Conservation (phyloP, 2,329 filamentous ascomycete species). For the Nigrospora oryzae region DNA sequence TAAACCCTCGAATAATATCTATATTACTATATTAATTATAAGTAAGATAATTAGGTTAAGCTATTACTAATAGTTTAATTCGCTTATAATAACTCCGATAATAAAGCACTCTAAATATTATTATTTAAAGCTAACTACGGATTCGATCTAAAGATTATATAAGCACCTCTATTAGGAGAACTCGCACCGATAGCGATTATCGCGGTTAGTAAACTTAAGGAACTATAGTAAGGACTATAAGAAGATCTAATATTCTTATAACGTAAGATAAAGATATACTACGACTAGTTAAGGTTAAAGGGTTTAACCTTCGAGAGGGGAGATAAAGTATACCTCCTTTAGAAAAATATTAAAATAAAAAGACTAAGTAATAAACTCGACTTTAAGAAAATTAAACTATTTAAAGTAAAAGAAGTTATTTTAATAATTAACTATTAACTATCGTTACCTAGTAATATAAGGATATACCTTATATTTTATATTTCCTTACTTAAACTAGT, state of each 20-base stretch:
- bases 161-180: background rate
- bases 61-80: conserved; percentile 5
- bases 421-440: conserved; percentile 1
- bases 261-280: background rate
- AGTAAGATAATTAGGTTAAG: conserved; percentile 3
- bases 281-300: background rate
- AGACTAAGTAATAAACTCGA: background rate
- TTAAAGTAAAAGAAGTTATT: background rate
- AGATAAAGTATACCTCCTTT: background rate
- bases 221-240: background rate
- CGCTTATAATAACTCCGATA: conserved; percentile 5
- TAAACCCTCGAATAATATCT: conserved; percentile 5
- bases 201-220: background rate
- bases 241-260: background rate
- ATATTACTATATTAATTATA: conserved; percentile 3
- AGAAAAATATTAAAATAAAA: conserved; percentile 1
- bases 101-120: conserved; percentile 1
- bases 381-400: conserved; percentile 1
- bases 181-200: background rate
- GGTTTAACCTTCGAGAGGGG: background rate
- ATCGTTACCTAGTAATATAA: background rate
- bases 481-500: background rate
- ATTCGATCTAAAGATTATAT: background rate
- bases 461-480: background rate
- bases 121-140: background rate